Evolutionary conservation across 768 basidiomycete genomes (phyloP), one percentile per base, ranked within the genome.

Genomic region (Rhizopogon vulgaris): DNA sequence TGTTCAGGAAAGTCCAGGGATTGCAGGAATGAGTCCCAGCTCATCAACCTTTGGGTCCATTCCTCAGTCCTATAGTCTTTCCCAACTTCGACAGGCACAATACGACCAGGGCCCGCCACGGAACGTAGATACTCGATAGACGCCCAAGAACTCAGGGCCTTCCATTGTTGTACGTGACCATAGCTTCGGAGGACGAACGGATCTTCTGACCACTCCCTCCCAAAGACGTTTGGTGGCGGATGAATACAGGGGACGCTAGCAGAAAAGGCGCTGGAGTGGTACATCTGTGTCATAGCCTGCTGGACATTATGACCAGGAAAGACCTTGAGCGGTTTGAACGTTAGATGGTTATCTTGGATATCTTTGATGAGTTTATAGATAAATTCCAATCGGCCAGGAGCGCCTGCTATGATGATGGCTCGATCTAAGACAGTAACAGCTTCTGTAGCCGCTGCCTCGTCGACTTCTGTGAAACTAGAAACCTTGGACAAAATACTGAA

Each of bases 11-110:
- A 41, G 51, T 50, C 57, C 32, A 84, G 58, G 54, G 71, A 66
- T 52, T 72, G 58, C 6, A 97, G 72, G 64, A 98, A 94, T 1
- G 73, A 74, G 34, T 87, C 82, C 83, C 92, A 96, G 18, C 65
- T 60, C 67, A 96, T 80, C 49, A 98, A 72, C 57, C 70, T 69
- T 65, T 95, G 95, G 1, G 78, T 77, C 96, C 96, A 99, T 41
- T 80, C 79, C 18, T 80, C 78, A 10, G 74, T 70, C 27, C 90
- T 82, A 67, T 98, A 98, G 63, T 94, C 87, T 32, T 69, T 66
- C 12, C 95, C 95, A 15, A 96, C 70, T 68, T 98, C 95, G 6
- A 98, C 84, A 5, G 95, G 96, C 1, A 98, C 87, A 4, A 90
- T 70, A 18, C 96, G 78, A 2, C 88, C 94, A 39, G 79, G 80